phyloP scores from a whole-genome alignment of 805 yeast species.

The Monosporozyma unispora region DNA sequence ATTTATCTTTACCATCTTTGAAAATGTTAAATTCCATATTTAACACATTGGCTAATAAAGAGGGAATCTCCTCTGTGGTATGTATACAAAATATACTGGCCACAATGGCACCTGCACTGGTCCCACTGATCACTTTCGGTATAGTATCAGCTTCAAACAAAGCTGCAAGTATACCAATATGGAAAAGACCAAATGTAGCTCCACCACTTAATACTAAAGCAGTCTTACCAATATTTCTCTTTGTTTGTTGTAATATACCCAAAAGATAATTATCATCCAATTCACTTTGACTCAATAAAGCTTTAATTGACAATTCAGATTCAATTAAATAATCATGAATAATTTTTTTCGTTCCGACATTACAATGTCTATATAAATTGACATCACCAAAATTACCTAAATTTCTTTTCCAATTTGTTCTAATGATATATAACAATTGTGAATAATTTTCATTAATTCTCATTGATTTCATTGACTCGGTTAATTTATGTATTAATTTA shows the following conservation, averaged over 20 bases:
- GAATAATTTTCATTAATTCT: constrained; percentile 50
- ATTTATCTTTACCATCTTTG: constrained; percentile 43
- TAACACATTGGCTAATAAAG: constrained; percentile 41
- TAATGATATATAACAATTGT: constrained; percentile 56
- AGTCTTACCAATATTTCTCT: constrained; percentile 88
- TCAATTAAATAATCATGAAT: constrained; percentile 80
- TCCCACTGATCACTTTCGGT: constrained; percentile 86
- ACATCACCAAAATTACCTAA: constrained; percentile 82
- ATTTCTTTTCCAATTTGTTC: constrained; percentile 81
- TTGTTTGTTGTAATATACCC: constrained; percentile 74
- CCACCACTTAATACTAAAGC: constrained; percentile 96
- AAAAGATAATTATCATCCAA: constrained; percentile 63
- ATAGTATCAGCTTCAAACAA: constrained; percentile 63
- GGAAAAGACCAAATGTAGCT: constrained; percentile 85
- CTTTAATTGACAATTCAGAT: constrained; percentile 44
- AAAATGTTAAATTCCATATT: constrained; percentile 44
- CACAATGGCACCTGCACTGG: constrained; percentile 92
- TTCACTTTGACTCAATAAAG: constrained; percentile 22
- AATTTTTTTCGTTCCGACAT: constrained; percentile 74
- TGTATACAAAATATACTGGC: constrained; percentile 83
- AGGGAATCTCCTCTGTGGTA: constrained; percentile 58
- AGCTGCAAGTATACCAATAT: constrained; percentile 83
- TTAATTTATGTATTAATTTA: constrained; percentile 43
- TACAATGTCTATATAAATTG: constrained; percentile 65
- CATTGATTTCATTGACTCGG: constrained; percentile 50